phyloP scores from a whole-genome alignment of 805 yeast genomes.

The Cyberlindnera lachancei region DNA sequence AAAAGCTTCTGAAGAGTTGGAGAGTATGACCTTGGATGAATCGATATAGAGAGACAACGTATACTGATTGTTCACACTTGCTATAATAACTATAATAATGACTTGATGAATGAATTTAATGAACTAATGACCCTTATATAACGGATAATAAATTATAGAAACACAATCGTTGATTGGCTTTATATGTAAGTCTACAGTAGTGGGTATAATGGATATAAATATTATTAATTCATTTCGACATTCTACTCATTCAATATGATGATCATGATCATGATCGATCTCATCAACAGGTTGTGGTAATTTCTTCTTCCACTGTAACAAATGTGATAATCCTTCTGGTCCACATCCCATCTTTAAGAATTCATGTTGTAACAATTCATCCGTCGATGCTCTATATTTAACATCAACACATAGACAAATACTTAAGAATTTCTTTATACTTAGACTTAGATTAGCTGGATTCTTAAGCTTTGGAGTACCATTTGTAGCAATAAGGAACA shows the following conservation, averaged over 20 bases:
- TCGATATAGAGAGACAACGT: slow-evolving; percentile 20
- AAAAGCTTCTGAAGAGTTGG: slow-evolving; percentile 19
- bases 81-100: too few species aligned
- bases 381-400: slow-evolving; percentile 82
- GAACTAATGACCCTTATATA: too few species aligned
- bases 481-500: slow-evolving; percentile 90
- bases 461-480: slow-evolving; percentile 94
- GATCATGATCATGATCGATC: not conserved
- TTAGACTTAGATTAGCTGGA: slow-evolving; percentile 73
- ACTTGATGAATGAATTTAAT: slow-evolving; percentile 1
- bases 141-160: too few species aligned
- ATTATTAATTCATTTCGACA: not conserved
- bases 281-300: not conserved
- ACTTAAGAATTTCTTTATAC: slow-evolving; percentile 78
- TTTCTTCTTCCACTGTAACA: slow-evolving; percentile 43
- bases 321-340: slow-evolving; percentile 48
- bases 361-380: slow-evolving; percentile 73
- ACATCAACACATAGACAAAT: slow-evolving; percentile 94
- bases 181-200: too few species aligned
- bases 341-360: slow-evolving; percentile 60
- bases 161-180: too few species aligned
- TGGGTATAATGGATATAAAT: too few species aligned
- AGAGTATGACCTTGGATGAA: slow-evolving; percentile 24
- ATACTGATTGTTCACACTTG: not conserved
- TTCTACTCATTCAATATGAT: not conserved